Evolutionary conservation across 176 grass and related monocot species (phyloP).

Genomic region (Zea luxurians): DNA sequence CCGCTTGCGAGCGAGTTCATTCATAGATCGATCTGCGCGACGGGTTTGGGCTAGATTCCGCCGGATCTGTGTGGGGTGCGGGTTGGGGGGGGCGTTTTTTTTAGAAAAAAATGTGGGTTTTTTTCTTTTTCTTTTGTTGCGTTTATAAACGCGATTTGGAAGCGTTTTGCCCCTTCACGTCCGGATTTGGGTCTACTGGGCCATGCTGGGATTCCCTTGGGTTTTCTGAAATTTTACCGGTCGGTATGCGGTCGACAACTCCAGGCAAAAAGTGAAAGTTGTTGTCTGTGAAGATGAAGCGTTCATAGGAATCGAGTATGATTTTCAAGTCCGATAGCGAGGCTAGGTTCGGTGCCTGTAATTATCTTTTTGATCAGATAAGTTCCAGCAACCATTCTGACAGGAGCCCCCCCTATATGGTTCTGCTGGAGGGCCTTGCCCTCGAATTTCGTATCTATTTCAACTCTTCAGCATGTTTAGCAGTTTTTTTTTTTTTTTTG

Average conservation of each 20-base stretch:
- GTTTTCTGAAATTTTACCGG: background rate
- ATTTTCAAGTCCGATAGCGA: background rate
- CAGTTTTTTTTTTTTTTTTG: background rate
- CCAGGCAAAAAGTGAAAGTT: background rate
- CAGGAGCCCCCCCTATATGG: background rate
- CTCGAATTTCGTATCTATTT: background rate
- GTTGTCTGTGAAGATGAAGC: background rate
- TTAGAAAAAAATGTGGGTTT: background rate
- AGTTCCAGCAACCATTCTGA: background rate
- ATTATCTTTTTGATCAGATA: background rate
- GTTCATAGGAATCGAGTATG: background rate
- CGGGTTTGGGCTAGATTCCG: background rate
- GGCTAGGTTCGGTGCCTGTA: slow-evolving; percentile 2
- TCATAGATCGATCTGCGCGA: background rate
- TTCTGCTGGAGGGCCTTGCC: background rate
- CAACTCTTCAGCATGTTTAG: background rate
- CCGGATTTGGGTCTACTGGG: slow-evolving; percentile 9
- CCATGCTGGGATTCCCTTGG: background rate
- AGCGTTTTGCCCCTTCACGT: background rate
- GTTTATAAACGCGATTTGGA: background rate
- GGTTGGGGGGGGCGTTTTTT: background rate
- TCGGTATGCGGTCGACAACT: background rate
- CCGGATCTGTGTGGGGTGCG: background rate
- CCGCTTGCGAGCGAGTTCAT: background rate
- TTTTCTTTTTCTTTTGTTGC: background rate